Base-by-base conservation (phyloP, 2,329 filamentous ascomycete genomes). In the Mariannaea sp. region DNA sequence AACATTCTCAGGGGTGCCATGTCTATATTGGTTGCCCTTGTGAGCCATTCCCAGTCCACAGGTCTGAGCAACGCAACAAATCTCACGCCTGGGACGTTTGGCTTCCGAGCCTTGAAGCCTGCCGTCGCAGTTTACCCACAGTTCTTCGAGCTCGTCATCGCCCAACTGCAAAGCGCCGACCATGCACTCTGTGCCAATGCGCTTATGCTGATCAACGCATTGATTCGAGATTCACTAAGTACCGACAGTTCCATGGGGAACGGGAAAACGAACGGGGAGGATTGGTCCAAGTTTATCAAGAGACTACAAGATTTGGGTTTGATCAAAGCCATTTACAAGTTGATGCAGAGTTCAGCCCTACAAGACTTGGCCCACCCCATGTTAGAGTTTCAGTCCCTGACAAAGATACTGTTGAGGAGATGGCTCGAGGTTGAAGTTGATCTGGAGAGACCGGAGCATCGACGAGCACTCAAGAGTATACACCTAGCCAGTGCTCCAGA, bases 271-370 rank as follows among this genome's bases (percentile, higher is more conserved):
- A 64, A 67, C 24, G 66, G 70, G 12, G 86, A 90, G 56, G 93
- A 97, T 65, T 97, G 94, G 92, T 90, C 92, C 42, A 94, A 90
- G 65, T 95, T 97, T 66, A 92, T 99, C 72, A 96, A 96, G 76
- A 82, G 87, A 59, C 74, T 99, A 61, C 94, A 97, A 71, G 93
- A 97, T 73, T 75, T 97, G 24, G 94, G 93, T 1, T 84, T 97
- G 32, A 96, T 97, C 60, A 90, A 91, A 71, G 90, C 91, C 8
- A 93, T 96, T 12, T 97, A 92, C 71, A 84, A 85, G 60, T 82
- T 99, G 51, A 97, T 97, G 92, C 92, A 96, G 75, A 92, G 92
- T 66, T 93, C 91, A 22, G 88, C 92, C 2, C 78, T 97, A 58
- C 91, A 96, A 65, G 94, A 99, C 72, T 77, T 96, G 49, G 91